Percentiles rank a stretch among this genome's conserved stretches.
Evolutionary conservation across 306 rosid genomes (phyloP).

Genomic region (Cucumis sativus): Cucumber_9930_V3 NC_026655.2:4000001-4000500

Average conservation of each 20-base stretch:
- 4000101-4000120: conserved; percentile 49
- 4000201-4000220: not conserved
- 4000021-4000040: not conserved
- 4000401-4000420: conserved; percentile 82
- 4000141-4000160: conserved; percentile 56
- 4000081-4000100: conserved; percentile 71
- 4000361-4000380: conserved; percentile 36
- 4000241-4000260: not conserved
- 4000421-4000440: conserved; percentile 54
- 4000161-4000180: conserved; percentile 53
- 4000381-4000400: conserved; percentile 56
- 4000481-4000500: not conserved
- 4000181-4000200: not conserved
- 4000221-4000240: not conserved
- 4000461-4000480: not conserved
- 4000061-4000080: not conserved
- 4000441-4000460: not conserved
- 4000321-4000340: conserved; percentile 55
- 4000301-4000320: conserved; percentile 62
- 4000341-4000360: conserved; percentile 57
- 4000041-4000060: not conserved
- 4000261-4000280: conserved; percentile 68
- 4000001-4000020: not conserved
- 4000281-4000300: conserved; percentile 72
- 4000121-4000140: conserved; percentile 59